Evolutionary conservation across 768 basidiomycete genomes (phyloP), one percentile per base, ranked within the genome.

Genomic region (Lactarius hengduanensis): DNA sequence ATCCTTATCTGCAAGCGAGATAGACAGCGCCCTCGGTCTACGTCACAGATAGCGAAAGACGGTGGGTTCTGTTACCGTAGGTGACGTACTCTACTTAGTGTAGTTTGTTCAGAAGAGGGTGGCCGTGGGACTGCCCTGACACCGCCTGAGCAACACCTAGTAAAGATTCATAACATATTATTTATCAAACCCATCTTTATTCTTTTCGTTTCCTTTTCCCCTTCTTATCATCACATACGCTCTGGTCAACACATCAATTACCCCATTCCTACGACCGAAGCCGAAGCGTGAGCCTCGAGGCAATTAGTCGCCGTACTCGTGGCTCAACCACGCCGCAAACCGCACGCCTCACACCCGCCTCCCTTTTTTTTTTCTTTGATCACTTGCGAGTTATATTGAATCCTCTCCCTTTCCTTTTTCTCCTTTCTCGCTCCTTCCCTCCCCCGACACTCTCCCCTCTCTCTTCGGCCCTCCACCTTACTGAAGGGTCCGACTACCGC

Each of bases 261-360:
- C 50, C 57, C 58, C 65, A 59, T 60, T 57, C 55, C 67, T 63
- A 64, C 67, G 59, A 69, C 69, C 66, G 68, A 64, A 71, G 59
- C 64, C 66, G 68, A 64, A 71, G 59, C 67, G 65, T 47, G 69
- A 70, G 61, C 64, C 67, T 69, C 59, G 57, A 65, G 69, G 69
- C 69, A 55, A 2, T 55, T 20, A 40, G 40, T 36, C 60, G 62
- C 61, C 61, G 54, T 64, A 76, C 76, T 77, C 76, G 76, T 77
- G 76, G 76, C 73, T 61, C 74, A 70, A 22, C 38, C 76, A 76
- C 76, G 76, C 75, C 73, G 72, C 70, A 68, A 69, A 70, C 73
- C 72, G 70, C 74, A 71, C 74, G 72, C 70, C 73, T 69, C 67
- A 66, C 70, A 62, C 63, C 65, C 66, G 61, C 71, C 47, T 72